Evolutionary conservation across 208 protist genomes (phyloP).

Genomic region (Naegleria lovaniensis): DNA sequence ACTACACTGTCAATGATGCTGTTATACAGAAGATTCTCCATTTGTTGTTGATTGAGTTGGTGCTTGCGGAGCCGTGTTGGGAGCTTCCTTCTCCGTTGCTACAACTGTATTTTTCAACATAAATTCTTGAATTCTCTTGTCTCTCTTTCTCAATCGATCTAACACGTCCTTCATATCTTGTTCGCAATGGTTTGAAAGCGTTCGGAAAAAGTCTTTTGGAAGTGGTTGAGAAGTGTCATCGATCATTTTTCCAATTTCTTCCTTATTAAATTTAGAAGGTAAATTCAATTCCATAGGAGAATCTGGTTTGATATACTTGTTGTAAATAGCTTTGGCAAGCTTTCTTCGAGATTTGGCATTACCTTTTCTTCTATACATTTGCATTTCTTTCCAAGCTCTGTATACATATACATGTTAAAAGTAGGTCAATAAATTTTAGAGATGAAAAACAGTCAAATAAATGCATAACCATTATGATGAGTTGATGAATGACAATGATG

Average conservation of each 20-base stretch:
- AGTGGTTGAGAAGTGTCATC: background rate
- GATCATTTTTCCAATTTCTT: background rate
- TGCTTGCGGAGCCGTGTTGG: no score
- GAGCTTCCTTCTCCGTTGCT: no score
- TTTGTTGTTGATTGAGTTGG: no score
- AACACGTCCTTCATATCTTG: background rate
- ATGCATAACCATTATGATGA: no score
- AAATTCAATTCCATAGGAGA: constrained; percentile 4
- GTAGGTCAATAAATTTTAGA: background rate
- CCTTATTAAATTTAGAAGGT: background rate
- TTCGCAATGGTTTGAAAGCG: background rate
- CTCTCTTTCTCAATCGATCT: background rate
- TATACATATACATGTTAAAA: no score
- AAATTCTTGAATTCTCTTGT: background rate
- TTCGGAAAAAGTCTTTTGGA: background rate
- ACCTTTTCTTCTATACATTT: background rate
- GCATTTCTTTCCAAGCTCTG: background rate
- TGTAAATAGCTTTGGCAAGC: background rate
- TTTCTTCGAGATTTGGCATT: background rate
- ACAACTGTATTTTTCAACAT: background rate
- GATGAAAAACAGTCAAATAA: no score
- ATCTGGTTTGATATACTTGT: background rate
- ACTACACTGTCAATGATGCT: no score
- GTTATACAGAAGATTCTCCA: no score
- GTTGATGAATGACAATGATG: no score